Percentiles rank a stretch among this genome's conserved stretches.
phyloP scores from a whole-genome alignment of 2,329 filamentous ascomycete species.

The Xylaria sp. region DNA sequence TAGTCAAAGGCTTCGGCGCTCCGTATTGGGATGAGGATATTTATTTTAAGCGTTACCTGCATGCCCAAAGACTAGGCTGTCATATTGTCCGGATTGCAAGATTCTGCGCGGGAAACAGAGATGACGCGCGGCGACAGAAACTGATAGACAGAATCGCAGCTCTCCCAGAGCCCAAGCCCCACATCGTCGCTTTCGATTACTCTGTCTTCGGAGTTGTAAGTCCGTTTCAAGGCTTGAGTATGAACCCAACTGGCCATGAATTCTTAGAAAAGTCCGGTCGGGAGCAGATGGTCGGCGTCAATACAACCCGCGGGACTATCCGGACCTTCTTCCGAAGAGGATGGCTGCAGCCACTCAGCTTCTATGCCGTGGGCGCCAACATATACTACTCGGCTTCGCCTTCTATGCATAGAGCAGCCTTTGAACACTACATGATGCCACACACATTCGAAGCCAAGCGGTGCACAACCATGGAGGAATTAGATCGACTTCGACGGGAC shows the following conservation, averaged over 20 bases:
- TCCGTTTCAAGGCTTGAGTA: constrained; percentile 57
- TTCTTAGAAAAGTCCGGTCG: constrained; percentile 53
- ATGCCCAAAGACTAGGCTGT: constrained; percentile 66
- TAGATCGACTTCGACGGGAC: constrained; percentile 68
- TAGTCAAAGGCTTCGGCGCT: constrained; percentile 56
- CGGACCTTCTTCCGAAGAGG: constrained; percentile 69
- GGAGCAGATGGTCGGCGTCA: constrained; percentile 57
- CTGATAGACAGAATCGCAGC: constrained; percentile 61
- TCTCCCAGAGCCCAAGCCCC: constrained; percentile 59
- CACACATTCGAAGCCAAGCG: constrained; percentile 71
- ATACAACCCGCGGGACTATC: constrained; percentile 67
- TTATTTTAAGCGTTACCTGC: constrained; percentile 64
- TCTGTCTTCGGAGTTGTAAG: constrained; percentile 56
- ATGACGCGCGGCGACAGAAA: constrained; percentile 58
- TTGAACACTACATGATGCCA: constrained; percentile 71
- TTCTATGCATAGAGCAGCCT: constrained; percentile 77
- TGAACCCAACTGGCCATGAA: constrained; percentile 64
- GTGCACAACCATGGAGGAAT: constrained; percentile 68
- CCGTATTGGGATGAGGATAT: constrained; percentile 65
- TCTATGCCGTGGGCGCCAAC: constrained; percentile 74
- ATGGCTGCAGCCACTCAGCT: constrained; percentile 71
- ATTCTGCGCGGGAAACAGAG: constrained; percentile 66
- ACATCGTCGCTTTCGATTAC: constrained; percentile 60
- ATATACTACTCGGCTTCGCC: constrained; percentile 77
- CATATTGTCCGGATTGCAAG: constrained; percentile 70